A percentile compares a stretch with the other conserved stretches of the same genome.
Evolutionary conservation across 192 early-diverging fungal genomes (phyloP).

Genomic region (Jimgerdemannia lactiflua): DNA sequence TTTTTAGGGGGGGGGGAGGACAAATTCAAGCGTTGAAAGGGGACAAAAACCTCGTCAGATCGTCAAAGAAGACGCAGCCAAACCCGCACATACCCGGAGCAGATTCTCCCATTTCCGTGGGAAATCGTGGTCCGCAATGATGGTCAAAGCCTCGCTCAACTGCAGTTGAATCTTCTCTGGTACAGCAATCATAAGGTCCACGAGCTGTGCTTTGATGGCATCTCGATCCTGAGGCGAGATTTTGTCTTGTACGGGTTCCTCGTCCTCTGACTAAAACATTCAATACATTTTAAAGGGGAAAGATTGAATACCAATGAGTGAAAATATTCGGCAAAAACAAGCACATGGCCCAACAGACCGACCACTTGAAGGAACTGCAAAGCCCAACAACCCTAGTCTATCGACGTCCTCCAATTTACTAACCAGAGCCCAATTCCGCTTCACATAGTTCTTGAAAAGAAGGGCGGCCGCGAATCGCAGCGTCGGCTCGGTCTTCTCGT

Average conservation of each 20-base stretch:
- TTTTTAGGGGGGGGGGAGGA: conserved; percentile 40
- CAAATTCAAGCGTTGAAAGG: too few species aligned
- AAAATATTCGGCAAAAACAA: background rate
- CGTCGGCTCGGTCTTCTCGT: conserved; percentile 49
- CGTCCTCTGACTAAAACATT: conserved; percentile 38
- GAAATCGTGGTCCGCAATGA: conserved; percentile 93
- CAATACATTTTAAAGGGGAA: conserved; percentile 1
- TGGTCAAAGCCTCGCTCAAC: conserved; percentile 89
- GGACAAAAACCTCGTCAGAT: too few species aligned
- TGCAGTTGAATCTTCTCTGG: conserved; percentile 81
- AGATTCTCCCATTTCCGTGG: conserved; percentile 86
- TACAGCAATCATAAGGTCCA: conserved; percentile 81
- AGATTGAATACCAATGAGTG: background rate
- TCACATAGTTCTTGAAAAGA: conserved; percentile 97
- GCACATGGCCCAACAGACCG: too few species aligned
- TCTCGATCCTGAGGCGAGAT: conserved; percentile 63
- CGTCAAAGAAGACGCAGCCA: background rate
- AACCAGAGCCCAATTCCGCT: conserved; percentile 74
- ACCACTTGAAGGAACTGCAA: background rate
- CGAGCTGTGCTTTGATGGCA: conserved; percentile 81
- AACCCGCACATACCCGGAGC: conserved; percentile 48
- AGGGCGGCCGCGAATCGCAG: conserved; percentile 80
- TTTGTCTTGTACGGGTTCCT: conserved; percentile 49
- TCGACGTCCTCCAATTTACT: background rate
- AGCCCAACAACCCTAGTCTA: background rate